phyloP scores from a whole-genome alignment of 2,329 filamentous ascomycete genomes.

The Chrysoporthe puriensis region DNA sequence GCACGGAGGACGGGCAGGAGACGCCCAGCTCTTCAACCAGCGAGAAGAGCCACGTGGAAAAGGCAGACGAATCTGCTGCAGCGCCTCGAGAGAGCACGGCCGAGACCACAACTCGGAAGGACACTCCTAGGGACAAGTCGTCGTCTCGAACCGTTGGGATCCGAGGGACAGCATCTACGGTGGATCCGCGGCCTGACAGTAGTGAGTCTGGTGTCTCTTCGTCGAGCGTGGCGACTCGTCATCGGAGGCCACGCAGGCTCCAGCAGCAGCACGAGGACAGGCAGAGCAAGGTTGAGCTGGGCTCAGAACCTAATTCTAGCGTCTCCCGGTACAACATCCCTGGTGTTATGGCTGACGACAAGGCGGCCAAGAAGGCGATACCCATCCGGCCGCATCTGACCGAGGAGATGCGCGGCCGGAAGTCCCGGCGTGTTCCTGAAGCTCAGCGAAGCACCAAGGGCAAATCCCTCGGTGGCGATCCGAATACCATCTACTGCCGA shows the following conservation, averaged over 20 bases:
- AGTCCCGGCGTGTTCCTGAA: background rate
- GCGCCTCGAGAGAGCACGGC: background rate
- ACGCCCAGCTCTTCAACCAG: background rate
- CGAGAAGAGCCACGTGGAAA: background rate
- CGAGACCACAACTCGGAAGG: background rate
- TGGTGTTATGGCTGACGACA: background rate
- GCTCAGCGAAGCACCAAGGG: constrained; percentile 9
- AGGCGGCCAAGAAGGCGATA: background rate
- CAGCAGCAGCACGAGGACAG: background rate
- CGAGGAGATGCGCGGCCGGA: constrained; percentile 11
- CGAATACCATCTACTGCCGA: constrained; percentile 41
- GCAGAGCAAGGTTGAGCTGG: background rate
- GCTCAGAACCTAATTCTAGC: constrained; percentile 5
- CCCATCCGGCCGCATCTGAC: constrained; percentile 15
- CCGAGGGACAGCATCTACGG: background rate
- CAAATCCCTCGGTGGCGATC: constrained; percentile 2
- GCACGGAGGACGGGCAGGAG: constrained; percentile 14
- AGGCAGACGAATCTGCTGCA: background rate
- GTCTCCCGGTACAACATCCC: constrained; percentile 14
- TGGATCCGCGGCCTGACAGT: background rate
- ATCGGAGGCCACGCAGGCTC: background rate
- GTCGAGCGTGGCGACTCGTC: background rate
- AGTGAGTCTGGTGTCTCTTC: background rate
- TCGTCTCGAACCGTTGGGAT: background rate
- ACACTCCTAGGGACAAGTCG: background rate